Base-by-base conservation (phyloP, 768 basidiomycete genomes). In the Chalciporus chontae region DNA sequence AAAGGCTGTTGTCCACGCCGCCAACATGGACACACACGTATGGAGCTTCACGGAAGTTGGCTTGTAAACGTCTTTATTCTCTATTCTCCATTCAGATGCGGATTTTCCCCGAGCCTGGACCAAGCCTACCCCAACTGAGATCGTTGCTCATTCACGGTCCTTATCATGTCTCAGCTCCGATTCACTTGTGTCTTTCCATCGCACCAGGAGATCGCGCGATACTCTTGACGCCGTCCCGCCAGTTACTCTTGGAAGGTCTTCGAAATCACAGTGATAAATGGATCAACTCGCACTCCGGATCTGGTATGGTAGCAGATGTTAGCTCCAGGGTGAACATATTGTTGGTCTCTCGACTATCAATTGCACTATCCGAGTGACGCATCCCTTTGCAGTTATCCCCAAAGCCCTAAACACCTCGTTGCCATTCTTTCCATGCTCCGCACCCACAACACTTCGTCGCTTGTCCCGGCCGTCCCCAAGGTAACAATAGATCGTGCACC, bases 81-180 rank as follows among this genome's bases (percentile, higher is more conserved):
- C 13, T 10, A 7, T 8, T 26, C 26, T 26, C 8, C 7, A 26
- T 26, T 6, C n/a, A 36, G 66, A 55, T 66, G 51, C 70, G 72
- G 31, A 49, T 81, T 14, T 77, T 77, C 39, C 70, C 77, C 29
- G 60, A 61, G 7, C 64, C 72, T 42, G 71, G 70, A 3, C 76
- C 78, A 15, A 40, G 60, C 8, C 65, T 87, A n/a, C 85, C 87
- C 4, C 57, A 55, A 2, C 87, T 81, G 67, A 68, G 64, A 15
- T 75, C 79, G 5, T 63, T 90, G n/a, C 70, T 90, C 11, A 67
- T 90, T 27, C 73, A 77, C 21, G 89, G 89, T 1, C 51, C 70
- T 0, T 85, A 81, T 60, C 82, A 80, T 44, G 66, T 84, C 17
- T 84, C 89, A 4, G 83, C 86, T 5, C 86, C 86, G 4, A 69